A percentile compares a stretch with the other conserved stretches of the same genome.
These are phyloP conservation scores for Papiliotrema flavescens DNA, from an alignment of 1,284 basidiomycete species.

Conservation along the genomic window DNA sequence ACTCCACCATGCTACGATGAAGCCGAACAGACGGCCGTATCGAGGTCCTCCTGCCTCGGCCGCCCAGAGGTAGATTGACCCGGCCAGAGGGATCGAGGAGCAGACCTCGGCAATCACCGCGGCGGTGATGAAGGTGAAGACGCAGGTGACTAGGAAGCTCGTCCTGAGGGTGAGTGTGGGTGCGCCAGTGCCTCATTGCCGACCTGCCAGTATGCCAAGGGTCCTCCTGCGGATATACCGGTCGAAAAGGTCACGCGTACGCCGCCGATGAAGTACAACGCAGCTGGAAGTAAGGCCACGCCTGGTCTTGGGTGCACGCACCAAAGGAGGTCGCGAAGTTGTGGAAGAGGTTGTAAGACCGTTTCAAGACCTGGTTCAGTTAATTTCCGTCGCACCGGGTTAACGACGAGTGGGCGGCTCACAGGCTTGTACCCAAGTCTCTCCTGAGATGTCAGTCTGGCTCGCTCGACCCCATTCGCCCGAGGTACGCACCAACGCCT, in stretches of 20 bases:
- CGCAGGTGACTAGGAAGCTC: conserved; percentile 12
- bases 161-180: neutral
- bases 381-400: too few relatives aligned
- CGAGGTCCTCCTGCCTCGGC: conserved; percentile 81
- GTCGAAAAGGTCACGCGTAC: neutral
- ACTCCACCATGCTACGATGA: conserved; percentile 84
- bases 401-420: too few relatives aligned
- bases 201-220: neutral
- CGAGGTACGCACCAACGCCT: neutral
- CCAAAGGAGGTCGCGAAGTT: neutral
- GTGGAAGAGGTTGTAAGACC: neutral
- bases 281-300: neutral
- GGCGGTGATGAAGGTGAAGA: conserved; percentile 60
- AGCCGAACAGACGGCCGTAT: conserved; percentile 75
- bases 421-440: neutral
- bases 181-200: neutral
- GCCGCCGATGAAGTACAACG: neutral
- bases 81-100: conserved; percentile 75
- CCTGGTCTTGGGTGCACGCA: neutral
- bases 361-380: neutral
- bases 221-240: neutral
- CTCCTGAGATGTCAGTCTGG: neutral
- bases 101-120: conserved; percentile 78
- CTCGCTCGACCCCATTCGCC: neutral
- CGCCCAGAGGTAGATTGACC: conserved; percentile 86